Conservation (phyloP, 305 asterid species). For the Euphrasia arctica region DNA sequence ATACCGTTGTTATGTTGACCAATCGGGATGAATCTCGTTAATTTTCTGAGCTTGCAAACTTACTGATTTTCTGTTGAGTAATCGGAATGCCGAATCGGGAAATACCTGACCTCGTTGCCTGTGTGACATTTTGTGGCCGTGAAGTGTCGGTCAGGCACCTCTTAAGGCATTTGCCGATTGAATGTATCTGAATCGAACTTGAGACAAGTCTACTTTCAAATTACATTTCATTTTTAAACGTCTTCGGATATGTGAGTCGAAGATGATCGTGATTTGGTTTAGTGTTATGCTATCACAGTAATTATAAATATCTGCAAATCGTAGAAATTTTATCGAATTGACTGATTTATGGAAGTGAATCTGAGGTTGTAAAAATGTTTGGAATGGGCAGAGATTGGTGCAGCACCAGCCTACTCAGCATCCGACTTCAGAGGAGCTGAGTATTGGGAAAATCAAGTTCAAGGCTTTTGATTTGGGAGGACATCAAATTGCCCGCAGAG, state of each 20-base stretch:
- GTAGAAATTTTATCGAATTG: constrained; percentile 10
- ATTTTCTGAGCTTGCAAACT: not conserved
- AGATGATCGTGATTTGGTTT: constrained; percentile 13
- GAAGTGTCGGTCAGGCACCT: not conserved
- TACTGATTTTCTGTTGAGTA: constrained; percentile 14
- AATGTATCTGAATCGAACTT: not conserved
- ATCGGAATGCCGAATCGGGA: constrained; percentile 19
- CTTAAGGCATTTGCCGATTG: too few species aligned
- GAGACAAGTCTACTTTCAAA: constrained; percentile 6
- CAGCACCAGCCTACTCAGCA: constrained; percentile 98
- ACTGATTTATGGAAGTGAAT: constrained; percentile 15
- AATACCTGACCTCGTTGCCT: not conserved
- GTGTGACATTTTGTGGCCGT: not conserved
- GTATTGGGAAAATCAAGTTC: constrained; percentile 93
- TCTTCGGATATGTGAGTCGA: not conserved
- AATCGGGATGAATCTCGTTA: constrained; percentile 18
- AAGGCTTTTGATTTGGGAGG: constrained; percentile 98
- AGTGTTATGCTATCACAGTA: not conserved
- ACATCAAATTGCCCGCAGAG: constrained; percentile 94
- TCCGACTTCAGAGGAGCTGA: constrained; percentile 96
- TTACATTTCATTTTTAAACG: not conserved
- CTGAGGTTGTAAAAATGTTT: constrained; percentile 29
- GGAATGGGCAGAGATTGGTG: constrained; percentile 75
- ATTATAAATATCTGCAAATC: not conserved
- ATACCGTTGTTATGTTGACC: not conserved